Percentiles rank a stretch among this genome's conserved stretches.
Evolutionary conservation across 2,329 filamentous ascomycete genomes (phyloP).

Genomic region (Polychaeton citri): DNA sequence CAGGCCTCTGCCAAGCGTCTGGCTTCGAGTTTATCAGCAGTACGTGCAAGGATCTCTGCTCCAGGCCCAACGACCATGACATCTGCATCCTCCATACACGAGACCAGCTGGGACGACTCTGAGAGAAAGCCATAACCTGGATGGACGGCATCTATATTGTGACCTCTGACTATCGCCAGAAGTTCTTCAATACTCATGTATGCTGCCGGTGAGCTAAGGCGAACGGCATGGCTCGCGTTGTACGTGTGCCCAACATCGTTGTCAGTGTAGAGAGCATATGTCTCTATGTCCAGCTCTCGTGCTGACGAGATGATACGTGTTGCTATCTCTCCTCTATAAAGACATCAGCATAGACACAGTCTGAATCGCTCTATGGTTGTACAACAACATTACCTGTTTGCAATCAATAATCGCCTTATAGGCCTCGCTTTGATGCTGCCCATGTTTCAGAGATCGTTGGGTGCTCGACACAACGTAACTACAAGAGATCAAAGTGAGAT

Average conservation of each 20-base stretch:
- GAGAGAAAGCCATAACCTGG: slow-evolving; percentile 52
- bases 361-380: background rate
- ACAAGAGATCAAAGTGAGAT: too few relatives aligned
- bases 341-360: background rate
- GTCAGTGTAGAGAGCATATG: slow-evolving; percentile 41
- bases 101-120: slow-evolving; percentile 39
- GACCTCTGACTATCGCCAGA: slow-evolving; percentile 32
- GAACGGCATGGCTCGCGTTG: slow-evolving; percentile 37
- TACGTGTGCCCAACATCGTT: slow-evolving; percentile 43
- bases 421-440: too few relatives aligned
- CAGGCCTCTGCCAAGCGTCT: slow-evolving; percentile 38
- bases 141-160: slow-evolving; percentile 43
- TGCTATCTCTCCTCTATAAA: slow-evolving; percentile 48
- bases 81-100: slow-evolving; percentile 33
- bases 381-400: slow-evolving; percentile 14
- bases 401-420: slow-evolving; percentile 17
- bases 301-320: slow-evolving; percentile 46
- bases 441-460: too few relatives aligned
- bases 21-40: slow-evolving; percentile 43
- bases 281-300: slow-evolving; percentile 45
- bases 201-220: slow-evolving; percentile 35
- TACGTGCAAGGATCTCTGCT: slow-evolving; percentile 42
- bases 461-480: too few relatives aligned
- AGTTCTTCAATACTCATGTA: slow-evolving; percentile 42
- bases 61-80: slow-evolving; percentile 42